These are phyloP conservation scores for Leishmania martiniquensis DNA, from an alignment of 208 protist genomes.

Conservation along the genomic window DNA sequence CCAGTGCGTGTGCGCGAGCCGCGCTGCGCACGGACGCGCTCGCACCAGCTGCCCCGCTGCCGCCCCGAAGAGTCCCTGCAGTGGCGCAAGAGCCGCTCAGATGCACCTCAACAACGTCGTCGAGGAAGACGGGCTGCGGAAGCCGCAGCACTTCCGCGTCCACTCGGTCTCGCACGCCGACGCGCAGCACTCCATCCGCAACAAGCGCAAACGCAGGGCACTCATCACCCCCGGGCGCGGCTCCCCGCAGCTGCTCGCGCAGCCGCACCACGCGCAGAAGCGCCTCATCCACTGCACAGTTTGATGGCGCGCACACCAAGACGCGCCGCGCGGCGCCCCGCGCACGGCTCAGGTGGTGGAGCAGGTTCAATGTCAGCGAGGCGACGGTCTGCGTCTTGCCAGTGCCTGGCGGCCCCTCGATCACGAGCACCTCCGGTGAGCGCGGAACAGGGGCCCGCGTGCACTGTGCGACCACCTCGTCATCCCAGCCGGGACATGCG, in stretches of 20 bases:
- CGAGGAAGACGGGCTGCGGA: conserved; percentile 61
- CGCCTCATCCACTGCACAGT: conserved; percentile 87
- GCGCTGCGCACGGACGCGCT: conserved; percentile 3
- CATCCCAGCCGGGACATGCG: conserved; percentile 44
- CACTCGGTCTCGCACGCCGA: conserved; percentile 72
- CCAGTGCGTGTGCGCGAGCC: conserved; percentile 35
- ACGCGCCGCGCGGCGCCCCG: conserved; percentile 30
- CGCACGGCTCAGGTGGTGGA: conserved; percentile 46
- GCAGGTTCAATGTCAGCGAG: conserved; percentile 64
- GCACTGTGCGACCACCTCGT: conserved; percentile 6
- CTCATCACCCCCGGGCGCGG: not conserved
- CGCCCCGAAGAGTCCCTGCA: not conserved
- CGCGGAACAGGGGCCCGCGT: not conserved
- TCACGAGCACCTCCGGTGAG: conserved; percentile 61
- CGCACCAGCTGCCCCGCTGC: not conserved
- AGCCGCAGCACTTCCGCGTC: conserved; percentile 57
- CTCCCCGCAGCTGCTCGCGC: conserved; percentile 26
- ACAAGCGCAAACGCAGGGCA: conserved; percentile 14
- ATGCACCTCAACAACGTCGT: conserved; percentile 46
- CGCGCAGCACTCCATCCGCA: conserved; percentile 39
- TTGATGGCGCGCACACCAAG: conserved; percentile 85
- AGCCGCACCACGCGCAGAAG: conserved; percentile 68
- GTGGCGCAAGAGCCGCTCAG: not conserved
- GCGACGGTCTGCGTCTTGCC: conserved; percentile 93
- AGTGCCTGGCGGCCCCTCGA: conserved; percentile 91